These are phyloP conservation scores for Phialocephala subalpina DNA, from an alignment of 2,329 filamentous ascomycete genomes.

Conservation along the genomic window DNA sequence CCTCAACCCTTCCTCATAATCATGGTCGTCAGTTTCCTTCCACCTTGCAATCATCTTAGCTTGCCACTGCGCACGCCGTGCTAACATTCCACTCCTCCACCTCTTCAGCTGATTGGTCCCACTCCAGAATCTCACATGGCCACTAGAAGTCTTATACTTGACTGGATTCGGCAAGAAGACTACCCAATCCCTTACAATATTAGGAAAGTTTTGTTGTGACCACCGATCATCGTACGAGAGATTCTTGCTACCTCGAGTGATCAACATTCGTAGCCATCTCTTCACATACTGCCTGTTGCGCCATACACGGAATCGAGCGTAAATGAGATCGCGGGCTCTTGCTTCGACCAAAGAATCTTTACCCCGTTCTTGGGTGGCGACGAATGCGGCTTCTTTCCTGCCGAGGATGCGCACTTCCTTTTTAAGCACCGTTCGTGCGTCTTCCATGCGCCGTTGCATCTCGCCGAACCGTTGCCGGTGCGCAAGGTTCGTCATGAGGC, in stretches of 20 bases:
- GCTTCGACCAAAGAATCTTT: conserved; percentile 8
- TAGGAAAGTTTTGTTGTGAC: conserved; percentile 15
- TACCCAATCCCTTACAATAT: conserved; percentile 16
- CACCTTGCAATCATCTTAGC: not conserved
- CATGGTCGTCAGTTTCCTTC: not conserved
- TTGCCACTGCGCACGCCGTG: not conserved
- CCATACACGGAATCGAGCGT: conserved; percentile 15
- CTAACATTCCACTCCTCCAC: not conserved
- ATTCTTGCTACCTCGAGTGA: conserved; percentile 7
- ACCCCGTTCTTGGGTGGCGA: not conserved
- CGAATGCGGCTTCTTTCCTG: not conserved
- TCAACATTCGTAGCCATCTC: conserved; percentile 23
- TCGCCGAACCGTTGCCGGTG: conserved; percentile 26
- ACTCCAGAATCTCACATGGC: not conserved
- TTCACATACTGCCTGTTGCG: conserved; percentile 26
- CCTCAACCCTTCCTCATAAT: not conserved
- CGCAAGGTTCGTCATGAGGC: conserved; percentile 33
- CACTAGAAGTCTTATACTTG: conserved; percentile 1
- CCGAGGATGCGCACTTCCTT: conserved; percentile 11
- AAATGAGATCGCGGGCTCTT: conserved; percentile 15
- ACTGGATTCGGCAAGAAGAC: conserved; percentile 15
- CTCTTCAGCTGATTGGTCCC: not conserved
- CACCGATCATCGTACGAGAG: conserved; percentile 11
- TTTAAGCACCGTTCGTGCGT: conserved; percentile 26
- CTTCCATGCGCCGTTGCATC: conserved; percentile 30